phyloP scores from a whole-genome alignment of 805 yeast species.

The Suhomyces sp. region DNA sequence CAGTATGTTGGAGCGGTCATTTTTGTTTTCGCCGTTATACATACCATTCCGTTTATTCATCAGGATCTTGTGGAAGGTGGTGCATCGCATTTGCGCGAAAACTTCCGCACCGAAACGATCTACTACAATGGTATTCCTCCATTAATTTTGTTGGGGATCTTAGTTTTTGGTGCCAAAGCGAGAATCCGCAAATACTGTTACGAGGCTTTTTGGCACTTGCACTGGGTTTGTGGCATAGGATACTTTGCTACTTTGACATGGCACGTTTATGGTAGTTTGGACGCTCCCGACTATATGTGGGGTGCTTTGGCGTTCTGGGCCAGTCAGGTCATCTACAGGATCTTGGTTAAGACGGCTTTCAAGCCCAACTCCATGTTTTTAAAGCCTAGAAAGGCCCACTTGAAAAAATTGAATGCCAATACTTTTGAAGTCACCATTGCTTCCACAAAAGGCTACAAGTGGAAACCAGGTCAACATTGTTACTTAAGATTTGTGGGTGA shows the following conservation, averaged over 20 bases:
- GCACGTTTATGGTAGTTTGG: constrained; percentile 39
- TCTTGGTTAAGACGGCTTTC: constrained; percentile 44
- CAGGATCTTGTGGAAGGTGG: constrained; percentile 53
- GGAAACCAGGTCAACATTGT: constrained; percentile 58
- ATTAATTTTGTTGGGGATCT: constrained; percentile 39
- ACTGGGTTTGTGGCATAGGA: constrained; percentile 52
- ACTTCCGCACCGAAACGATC: constrained; percentile 17
- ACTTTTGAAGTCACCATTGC: constrained; percentile 35
- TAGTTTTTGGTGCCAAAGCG: constrained; percentile 44
- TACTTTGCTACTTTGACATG: constrained; percentile 45
- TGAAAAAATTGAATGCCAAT: constrained; percentile 22
- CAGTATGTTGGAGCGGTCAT: constrained; percentile 45
- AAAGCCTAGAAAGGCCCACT: constrained; percentile 34
- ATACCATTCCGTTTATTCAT: constrained; percentile 48
- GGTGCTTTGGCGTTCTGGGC: constrained; percentile 54
- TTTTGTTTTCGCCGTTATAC: constrained; percentile 45
- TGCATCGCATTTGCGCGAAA: constrained; percentile 13
- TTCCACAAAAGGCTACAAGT: constrained; percentile 33
- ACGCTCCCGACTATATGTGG: constrained; percentile 43
- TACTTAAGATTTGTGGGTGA: constrained; percentile 46
- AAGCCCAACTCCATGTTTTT: constrained; percentile 42
- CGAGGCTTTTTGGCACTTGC: constrained; percentile 50
- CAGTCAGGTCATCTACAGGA: constrained; percentile 46
- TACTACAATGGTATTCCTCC: constrained; percentile 49
- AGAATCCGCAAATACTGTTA: constrained; percentile 39